phyloP scores from a whole-genome alignment of 2,329 filamentous ascomycete species.

The Apiospora phragmitis region DNA sequence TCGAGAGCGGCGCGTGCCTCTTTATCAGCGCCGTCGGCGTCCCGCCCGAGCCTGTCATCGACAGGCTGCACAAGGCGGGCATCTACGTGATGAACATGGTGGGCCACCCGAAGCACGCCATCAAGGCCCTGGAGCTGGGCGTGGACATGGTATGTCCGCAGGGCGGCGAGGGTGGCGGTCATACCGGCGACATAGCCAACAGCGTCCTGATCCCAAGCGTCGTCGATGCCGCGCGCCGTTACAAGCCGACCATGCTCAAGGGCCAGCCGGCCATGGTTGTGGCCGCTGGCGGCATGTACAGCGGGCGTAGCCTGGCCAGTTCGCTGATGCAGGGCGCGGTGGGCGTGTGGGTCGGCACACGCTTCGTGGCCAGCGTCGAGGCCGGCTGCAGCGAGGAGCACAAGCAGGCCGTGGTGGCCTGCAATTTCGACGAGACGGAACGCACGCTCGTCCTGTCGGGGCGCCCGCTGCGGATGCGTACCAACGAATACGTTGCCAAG shows the following conservation, averaged over 20 bases:
- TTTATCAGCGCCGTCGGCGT: conserved; percentile 91
- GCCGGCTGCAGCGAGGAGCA: conserved; percentile 79
- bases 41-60: conserved; percentile 72
- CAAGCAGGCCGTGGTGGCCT: conserved; percentile 81
- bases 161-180: conserved; percentile 89
- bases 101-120: conserved; percentile 85
- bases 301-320: conserved; percentile 78
- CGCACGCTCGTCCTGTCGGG: conserved; percentile 82
- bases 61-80: conserved; percentile 74
- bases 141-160: conserved; percentile 92
- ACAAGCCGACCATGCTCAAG: conserved; percentile 68
- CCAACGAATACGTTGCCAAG: conserved; percentile 78
- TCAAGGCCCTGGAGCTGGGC: conserved; percentile 82
- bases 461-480: conserved; percentile 74
- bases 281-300: conserved; percentile 84
- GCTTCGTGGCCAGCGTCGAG: conserved; percentile 83
- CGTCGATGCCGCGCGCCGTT: conserved; percentile 76
- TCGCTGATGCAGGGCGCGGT: conserved; percentile 84
- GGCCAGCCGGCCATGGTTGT: conserved; percentile 76
- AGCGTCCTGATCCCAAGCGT: conserved; percentile 86
- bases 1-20: conserved; percentile 78
- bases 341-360: conserved; percentile 92
- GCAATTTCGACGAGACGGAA: conserved; percentile 76
- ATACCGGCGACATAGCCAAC: conserved; percentile 85
- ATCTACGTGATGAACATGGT: conserved; percentile 98